Evolutionary conservation across 345 rosid genomes (phyloP).

Genomic region (Aquilaria yunnanensis): DNA sequence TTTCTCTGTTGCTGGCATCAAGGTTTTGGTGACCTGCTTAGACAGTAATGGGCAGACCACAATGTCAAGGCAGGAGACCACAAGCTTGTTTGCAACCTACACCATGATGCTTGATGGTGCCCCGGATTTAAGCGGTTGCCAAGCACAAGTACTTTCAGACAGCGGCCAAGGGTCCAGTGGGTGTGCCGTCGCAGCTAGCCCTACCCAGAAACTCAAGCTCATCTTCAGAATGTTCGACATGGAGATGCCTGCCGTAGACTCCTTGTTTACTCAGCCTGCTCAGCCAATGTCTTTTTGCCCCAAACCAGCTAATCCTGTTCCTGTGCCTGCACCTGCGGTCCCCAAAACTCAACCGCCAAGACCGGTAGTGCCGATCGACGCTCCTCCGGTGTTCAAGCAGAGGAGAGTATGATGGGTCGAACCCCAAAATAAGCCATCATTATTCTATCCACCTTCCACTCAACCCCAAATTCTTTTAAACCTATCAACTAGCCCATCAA

Average conservation of each 20-base stretch:
- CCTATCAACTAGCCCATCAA: too few species aligned
- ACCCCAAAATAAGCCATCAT: too few species aligned
- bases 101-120: conserved; percentile 64
- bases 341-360: conserved; percentile 20
- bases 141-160: conserved; percentile 47
- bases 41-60: conserved; percentile 51
- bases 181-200: conserved; percentile 55
- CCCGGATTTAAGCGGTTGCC: conserved; percentile 69
- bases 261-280: conserved; percentile 68
- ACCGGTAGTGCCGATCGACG: background rate
- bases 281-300: conserved; percentile 66
- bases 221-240: conserved; percentile 45
- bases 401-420: too few species aligned
- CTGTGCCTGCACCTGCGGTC: conserved; percentile 25
- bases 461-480: too few species aligned
- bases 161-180: conserved; percentile 31
- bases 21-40: conserved; percentile 49
- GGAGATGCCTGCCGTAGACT: conserved; percentile 45
- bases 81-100: conserved; percentile 66
- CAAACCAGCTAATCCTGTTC: conserved; percentile 27
- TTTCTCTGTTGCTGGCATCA: conserved; percentile 40
- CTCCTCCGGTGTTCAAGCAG: conserved; percentile 40
- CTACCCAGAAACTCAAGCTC: conserved; percentile 49
- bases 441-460: too few species aligned
- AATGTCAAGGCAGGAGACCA: conserved; percentile 64